Conservation (phyloP, 176 grass and related monocot species). For the Dactylis glomerata region DNA sequence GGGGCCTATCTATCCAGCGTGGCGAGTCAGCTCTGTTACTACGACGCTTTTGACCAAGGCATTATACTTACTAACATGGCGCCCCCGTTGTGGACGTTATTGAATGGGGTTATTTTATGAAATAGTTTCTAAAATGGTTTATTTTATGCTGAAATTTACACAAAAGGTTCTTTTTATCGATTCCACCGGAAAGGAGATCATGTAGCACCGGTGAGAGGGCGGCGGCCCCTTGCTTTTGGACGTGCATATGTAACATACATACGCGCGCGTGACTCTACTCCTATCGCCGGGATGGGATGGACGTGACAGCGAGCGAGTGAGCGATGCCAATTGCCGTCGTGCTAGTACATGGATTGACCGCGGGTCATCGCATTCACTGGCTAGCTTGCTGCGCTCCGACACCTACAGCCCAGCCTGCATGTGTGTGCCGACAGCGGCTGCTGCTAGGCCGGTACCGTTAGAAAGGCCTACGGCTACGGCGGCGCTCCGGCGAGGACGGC, state of each 20-base stretch:
- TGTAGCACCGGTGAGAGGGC: no score
- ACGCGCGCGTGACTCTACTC: not conserved
- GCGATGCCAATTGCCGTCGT: not conserved
- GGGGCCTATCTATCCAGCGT: no score
- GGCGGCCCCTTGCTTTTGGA: not conserved
- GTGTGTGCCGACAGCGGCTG: not conserved
- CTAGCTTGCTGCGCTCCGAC: not conserved
- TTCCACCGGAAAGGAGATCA: no score
- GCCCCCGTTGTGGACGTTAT: no score
- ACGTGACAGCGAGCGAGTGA: not conserved
- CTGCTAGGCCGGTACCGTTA: not conserved
- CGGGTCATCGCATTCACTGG: not conserved
- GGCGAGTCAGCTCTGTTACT: no score
- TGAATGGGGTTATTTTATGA: no score
- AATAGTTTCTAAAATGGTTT: no score
- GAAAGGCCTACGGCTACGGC: not conserved
- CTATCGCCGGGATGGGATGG: not conserved
- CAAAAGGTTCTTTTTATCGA: no score
- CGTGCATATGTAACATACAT: not conserved
- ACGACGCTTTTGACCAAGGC: no score
- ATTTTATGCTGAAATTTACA: no score
- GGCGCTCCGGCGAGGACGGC: not conserved
- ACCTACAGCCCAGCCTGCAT: not conserved
- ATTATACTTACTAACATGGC: no score
- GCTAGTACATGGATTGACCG: not conserved